These are phyloP conservation scores for Epicoccum sorghinum DNA, from an alignment of 2,329 filamentous ascomycete genomes.

Conservation along the genomic window DNA sequence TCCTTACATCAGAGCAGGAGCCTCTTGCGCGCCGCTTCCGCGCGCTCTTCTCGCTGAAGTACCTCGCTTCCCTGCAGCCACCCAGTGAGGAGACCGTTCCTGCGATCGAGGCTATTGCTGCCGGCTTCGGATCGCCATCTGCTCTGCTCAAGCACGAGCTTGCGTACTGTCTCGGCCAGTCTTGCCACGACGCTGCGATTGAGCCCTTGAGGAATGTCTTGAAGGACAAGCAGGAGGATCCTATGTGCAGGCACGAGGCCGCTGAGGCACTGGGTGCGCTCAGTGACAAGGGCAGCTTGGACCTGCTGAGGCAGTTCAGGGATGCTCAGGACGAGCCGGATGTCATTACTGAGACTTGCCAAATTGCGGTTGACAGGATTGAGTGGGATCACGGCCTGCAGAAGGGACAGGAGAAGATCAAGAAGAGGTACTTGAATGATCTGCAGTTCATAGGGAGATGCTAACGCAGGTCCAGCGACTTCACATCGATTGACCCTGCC, in stretches of 20 bases:
- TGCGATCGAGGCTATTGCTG: conserved; percentile 81
- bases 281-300: conserved; percentile 74
- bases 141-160: conserved; percentile 95
- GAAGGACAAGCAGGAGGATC: conserved; percentile 79
- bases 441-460: neutral
- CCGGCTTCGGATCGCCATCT: conserved; percentile 82
- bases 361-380: conserved; percentile 93
- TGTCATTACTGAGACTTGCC: conserved; percentile 92
- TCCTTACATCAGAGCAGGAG: conserved; percentile 78
- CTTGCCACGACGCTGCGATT: conserved; percentile 75
- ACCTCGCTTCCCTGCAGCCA: conserved; percentile 74
- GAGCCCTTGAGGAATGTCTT: conserved; percentile 75
- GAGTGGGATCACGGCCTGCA: conserved; percentile 77
- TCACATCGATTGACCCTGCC: conserved; percentile 93
- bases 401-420: conserved; percentile 73
- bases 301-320: conserved; percentile 73
- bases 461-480: conserved; percentile 68
- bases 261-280: conserved; percentile 93
- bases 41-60: conserved; percentile 96
- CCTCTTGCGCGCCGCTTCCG: conserved; percentile 90
- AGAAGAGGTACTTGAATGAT: conserved; percentile 67
- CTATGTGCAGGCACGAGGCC: conserved; percentile 96
- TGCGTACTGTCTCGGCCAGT: conserved; percentile 95
- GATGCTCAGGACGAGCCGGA: conserved; percentile 78
- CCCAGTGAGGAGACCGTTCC: conserved; percentile 64